A percentile compares a stretch with the other conserved stretches of the same genome.
Conservation (phyloP, 805 yeast species). For the Isabelozyma rhagii region DNA sequence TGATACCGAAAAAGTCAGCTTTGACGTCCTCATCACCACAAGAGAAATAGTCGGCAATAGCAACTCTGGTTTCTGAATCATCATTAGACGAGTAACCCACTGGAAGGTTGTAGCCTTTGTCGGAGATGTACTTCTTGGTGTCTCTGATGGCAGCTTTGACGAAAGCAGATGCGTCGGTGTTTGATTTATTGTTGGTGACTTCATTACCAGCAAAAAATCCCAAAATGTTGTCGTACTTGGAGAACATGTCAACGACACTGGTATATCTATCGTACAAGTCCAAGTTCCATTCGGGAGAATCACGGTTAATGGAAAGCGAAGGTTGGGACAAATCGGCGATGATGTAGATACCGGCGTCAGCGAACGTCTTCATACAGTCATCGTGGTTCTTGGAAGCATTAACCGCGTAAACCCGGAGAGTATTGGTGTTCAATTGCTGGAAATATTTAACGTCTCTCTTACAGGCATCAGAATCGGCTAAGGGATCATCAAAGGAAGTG, state of each 20-base stretch:
- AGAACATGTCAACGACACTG: conserved; percentile 31
- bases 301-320: conserved; percentile 26
- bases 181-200: conserved; percentile 27
- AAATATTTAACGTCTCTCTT: conserved; percentile 79
- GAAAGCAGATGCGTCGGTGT: conserved; percentile 29
- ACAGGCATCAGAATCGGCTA: conserved; percentile 69
- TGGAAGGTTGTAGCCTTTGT: conserved; percentile 32
- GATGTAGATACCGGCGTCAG: conserved; percentile 33
- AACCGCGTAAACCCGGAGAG: conserved; percentile 82
- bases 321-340: conserved; percentile 37
- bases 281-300: conserved; percentile 33
- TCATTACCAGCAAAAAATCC: conserved; percentile 44
- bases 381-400: conserved; percentile 71
- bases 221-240: conserved; percentile 27
- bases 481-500: conserved; percentile 62
- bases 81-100: conserved; percentile 42
- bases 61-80: conserved; percentile 26
- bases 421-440: conserved; percentile 64
- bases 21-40: conserved; percentile 20
- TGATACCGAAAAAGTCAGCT: conserved; percentile 36
- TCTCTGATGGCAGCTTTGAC: conserved; percentile 38
- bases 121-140: conserved; percentile 22
- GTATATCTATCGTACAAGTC: conserved; percentile 27
- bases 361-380: conserved; percentile 68
- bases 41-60: conserved; percentile 27